These are phyloP conservation scores for Multifurca ochricompacta DNA, from an alignment of 768 basidiomycete species.

Conservation along the genomic window DNA sequence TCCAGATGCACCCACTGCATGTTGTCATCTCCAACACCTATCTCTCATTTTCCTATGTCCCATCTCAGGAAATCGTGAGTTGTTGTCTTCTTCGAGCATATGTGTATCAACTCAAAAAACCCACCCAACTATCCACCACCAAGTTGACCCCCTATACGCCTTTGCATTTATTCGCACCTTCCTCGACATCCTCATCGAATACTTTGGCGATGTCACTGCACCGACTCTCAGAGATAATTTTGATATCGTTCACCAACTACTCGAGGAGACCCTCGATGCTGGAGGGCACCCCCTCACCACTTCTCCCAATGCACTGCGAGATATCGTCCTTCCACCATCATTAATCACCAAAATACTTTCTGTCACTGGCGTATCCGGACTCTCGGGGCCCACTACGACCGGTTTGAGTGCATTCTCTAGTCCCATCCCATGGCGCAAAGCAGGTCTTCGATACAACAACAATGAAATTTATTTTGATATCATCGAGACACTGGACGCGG, in stretches of 20 bases:
- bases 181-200: constrained; percentile 74
- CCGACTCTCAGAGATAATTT: constrained; percentile 83
- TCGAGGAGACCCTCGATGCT: constrained; percentile 93
- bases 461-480: constrained; percentile 95
- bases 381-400: constrained; percentile 24
- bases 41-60: constrained; percentile 76
- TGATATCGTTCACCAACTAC: constrained; percentile 92
- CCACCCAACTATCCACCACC: background rate
- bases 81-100: background rate
- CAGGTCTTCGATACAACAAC: constrained; percentile 71
- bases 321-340: constrained; percentile 90
- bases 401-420: constrained; percentile 59
- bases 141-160: constrained; percentile 84
- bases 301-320: constrained; percentile 79
- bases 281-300: constrained; percentile 91
- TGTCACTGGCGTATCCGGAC: constrained; percentile 41
- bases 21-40: constrained; percentile 73
- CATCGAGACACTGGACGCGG: constrained; percentile 69
- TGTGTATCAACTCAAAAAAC: background rate
- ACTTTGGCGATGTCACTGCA: constrained; percentile 79
- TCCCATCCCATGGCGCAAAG: constrained; percentile 89
- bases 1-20: constrained; percentile 52
- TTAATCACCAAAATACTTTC: constrained; percentile 49
- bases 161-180: constrained; percentile 87
- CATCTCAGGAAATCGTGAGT: constrained; percentile 77